Base-by-base conservation (phyloP, 2,329 filamentous ascomycete species). In the Thelonectria discophora region DNA sequence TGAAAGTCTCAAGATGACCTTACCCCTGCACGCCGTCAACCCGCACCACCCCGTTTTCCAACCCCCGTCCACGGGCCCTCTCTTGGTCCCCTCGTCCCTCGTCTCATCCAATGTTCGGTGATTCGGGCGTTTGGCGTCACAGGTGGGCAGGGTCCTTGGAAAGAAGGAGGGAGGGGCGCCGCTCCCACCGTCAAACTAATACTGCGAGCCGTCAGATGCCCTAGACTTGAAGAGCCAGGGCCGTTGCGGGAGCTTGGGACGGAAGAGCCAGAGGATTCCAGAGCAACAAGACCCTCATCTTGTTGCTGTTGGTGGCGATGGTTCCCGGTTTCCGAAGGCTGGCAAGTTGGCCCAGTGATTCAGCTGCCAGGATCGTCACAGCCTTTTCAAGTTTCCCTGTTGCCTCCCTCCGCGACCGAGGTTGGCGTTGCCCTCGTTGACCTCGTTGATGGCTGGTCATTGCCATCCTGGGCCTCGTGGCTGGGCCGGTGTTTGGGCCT, bases 91-190 rank as follows among this genome's bases (percentile, higher is more conserved):
- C 32, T 9, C 32, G 6, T 3, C 42, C 21, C 47, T 52, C 63
- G 60, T 67, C 65, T 64, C 58, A 64, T 66, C 63, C 63, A 65
- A 62, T 67, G 55, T 64, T 63, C 60, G 66, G 65, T 69, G 65
- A 63, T 68, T 68, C 63, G 66, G 60, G 43, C 63, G 69, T 65
- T 57, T 69, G 65, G 68, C 66, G 65, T 71, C 68, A 67, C 68
- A 71, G 68, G 66, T 65, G 63, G 55, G 52, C 65, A 68, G 60
- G 68, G 60, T 24, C 42, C 34, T 12, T 37, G 34, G 45, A 8
- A 3, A 18, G 18, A 30, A 24, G 30, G 51, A 24, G 48, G 51
- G 55, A 51, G 55, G 60, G 20, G 51, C 55, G 65, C 50, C 46
- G 57, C 40, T 70, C 61, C 66, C 64, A 64, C 64, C 61, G 62